phyloP scores from a whole-genome alignment of 192 early-diverging fungal species.

The Gigaspora rosea region DNA sequence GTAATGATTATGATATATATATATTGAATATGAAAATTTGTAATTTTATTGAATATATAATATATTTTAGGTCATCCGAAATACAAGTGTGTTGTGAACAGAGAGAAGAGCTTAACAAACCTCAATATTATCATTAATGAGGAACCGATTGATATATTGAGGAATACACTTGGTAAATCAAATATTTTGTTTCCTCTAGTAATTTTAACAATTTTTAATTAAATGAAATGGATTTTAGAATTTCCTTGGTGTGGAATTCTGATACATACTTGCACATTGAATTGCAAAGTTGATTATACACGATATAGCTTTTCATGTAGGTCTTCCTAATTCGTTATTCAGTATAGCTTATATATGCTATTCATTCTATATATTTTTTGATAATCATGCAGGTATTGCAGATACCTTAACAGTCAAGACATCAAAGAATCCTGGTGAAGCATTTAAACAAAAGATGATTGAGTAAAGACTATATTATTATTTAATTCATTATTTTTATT shows the following conservation, averaged over 20 bases:
- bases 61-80: not conserved
- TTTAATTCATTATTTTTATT: not conserved
- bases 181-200: not conserved
- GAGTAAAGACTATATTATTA: conserved; percentile 4
- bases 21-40: not conserved
- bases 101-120: conserved; percentile 7
- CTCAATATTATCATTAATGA: conserved; percentile 1
- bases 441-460: conserved; percentile 14
- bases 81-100: conserved; percentile 10
- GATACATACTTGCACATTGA: conserved; percentile 65
- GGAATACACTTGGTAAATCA: not conserved
- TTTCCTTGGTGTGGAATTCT: conserved; percentile 87
- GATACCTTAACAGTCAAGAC: conserved; percentile 52
- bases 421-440: not conserved
- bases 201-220: not conserved
- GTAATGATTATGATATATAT: not conserved
- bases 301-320: conserved; percentile 46
- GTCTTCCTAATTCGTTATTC: conserved; percentile 30
- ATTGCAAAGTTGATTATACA: conserved; percentile 70
- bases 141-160: not conserved
- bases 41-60: not conserved
- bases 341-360: not conserved
- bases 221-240: conserved; percentile 39
- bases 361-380: not conserved
- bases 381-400: not conserved